Percentiles rank a stretch among this genome's conserved stretches.
These are phyloP conservation scores for Calocera cornea DNA, from an alignment of 768 basidiomycete genomes.

Conservation along the genomic window DNA sequence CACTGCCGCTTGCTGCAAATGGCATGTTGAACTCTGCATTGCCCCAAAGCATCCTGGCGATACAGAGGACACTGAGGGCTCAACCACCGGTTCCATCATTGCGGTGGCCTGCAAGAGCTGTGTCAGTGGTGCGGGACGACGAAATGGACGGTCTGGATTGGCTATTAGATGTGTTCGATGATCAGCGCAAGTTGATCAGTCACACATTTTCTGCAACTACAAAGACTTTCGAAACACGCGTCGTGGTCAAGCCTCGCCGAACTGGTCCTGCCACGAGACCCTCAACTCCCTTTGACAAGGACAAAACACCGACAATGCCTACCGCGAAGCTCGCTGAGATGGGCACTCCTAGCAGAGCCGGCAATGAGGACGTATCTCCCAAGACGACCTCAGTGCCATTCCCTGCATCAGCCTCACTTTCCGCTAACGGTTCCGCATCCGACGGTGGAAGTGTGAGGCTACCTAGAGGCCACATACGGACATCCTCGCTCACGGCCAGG, in stretches of 20 bases:
- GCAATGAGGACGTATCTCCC: not conserved
- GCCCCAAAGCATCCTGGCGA: slow-evolving; percentile 52
- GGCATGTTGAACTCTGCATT: slow-evolving; percentile 69
- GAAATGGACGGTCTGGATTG: slow-evolving; percentile 14
- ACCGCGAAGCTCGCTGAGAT: not conserved
- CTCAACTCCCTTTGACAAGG: not conserved
- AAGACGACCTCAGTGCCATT: not conserved
- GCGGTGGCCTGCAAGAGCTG: slow-evolving; percentile 50
- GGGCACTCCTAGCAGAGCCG: not conserved
- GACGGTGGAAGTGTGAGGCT: not conserved
- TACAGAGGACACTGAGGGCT: slow-evolving; percentile 63
- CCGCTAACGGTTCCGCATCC: not conserved
- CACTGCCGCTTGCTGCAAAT: slow-evolving; percentile 72
- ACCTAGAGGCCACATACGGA: not conserved
- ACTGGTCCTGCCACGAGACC: slow-evolving; percentile 5
- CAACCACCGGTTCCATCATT: slow-evolving; percentile 52
- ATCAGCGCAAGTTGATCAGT: slow-evolving; percentile 14
- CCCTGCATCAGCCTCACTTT: not conserved
- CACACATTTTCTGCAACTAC: slow-evolving; percentile 7
- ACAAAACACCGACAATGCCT: not conserved
- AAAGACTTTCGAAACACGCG: not conserved
- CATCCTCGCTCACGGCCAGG: slow-evolving; percentile 17
- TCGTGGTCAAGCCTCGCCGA: slow-evolving; percentile 13
- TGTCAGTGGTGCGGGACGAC: slow-evolving; percentile 6
- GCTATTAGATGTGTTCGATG: slow-evolving; percentile 18